These are phyloP conservation scores for Lupinus albus DNA, from an alignment of 306 rosid species.

Conservation along the genomic window DNA sequence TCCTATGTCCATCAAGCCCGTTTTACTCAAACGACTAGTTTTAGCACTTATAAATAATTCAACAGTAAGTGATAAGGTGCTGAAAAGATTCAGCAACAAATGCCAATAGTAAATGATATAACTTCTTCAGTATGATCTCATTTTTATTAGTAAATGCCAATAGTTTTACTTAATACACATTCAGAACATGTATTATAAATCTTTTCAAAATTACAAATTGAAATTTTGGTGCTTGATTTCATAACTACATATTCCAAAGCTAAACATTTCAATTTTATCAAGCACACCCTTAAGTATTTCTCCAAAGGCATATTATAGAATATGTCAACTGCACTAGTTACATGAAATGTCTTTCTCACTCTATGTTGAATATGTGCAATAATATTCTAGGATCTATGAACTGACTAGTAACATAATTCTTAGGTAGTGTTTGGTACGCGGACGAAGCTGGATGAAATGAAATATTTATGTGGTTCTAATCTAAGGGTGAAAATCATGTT, in stretches of 20 bases:
- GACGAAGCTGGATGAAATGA: too few species aligned
- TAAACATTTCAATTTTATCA: too few species aligned
- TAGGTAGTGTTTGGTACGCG: not conserved
- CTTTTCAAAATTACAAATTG: not conserved
- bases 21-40: too few species aligned
- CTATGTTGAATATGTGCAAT: not conserved
- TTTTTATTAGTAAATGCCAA: not conserved
- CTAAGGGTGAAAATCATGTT: too few species aligned
- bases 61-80: constrained; percentile 1
- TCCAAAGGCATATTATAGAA: too few species aligned
- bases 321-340: too few species aligned
- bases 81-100: constrained; percentile 22
- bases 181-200: not conserved
- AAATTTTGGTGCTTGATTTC: not conserved
- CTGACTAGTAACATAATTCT: not conserved
- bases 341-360: too few species aligned
- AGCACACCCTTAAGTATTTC: too few species aligned
- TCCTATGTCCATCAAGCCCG: too few species aligned
- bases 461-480: too few species aligned
- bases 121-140: not conserved
- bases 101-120: not conserved
- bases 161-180: constrained; percentile 11
- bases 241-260: not conserved
- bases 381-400: not conserved
- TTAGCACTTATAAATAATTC: constrained; percentile 2